These are phyloP conservation scores for Nicotiana obtusifolia DNA, from an alignment of 257 asterid species.

Conservation along the genomic window DNA sequence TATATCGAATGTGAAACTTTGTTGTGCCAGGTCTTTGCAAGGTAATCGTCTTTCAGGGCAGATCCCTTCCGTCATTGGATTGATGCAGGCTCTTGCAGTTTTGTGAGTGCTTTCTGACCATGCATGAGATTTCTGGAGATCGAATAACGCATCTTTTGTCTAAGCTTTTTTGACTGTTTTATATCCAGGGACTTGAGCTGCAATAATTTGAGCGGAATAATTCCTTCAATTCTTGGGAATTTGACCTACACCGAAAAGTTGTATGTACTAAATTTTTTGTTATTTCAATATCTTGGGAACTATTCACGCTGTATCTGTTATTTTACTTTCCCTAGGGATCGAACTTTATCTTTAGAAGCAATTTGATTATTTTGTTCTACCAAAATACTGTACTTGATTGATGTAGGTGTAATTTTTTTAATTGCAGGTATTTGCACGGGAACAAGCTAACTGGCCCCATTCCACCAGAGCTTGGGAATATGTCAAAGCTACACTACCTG, in stretches of 20 bases:
- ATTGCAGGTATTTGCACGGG: slow-evolving; percentile 76
- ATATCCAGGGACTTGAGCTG: slow-evolving; percentile 72
- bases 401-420: not conserved
- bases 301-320: not conserved
- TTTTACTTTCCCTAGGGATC: not conserved
- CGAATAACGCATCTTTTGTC: not conserved
- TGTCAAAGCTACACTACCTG: slow-evolving; percentile 95
- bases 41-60: slow-evolving; percentile 64
- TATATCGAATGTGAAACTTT: not conserved
- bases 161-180: not conserved
- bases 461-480: slow-evolving; percentile 93
- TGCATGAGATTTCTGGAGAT: not conserved
- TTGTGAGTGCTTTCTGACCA: slow-evolving; percentile 42
- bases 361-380: not conserved
- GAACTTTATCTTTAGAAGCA: not conserved
- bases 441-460: slow-evolving; percentile 83
- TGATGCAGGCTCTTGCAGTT: slow-evolving; percentile 99
- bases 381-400: not conserved
- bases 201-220: slow-evolving; percentile 76
- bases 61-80: slow-evolving; percentile 89
- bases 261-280: slow-evolving; percentile 33
- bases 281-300: not conserved
- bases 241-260: slow-evolving; percentile 84
- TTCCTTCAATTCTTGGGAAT: slow-evolving; percentile 91
- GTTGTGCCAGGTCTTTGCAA: slow-evolving; percentile 38